Percentiles rank a stretch among this genome's conserved stretches.
These are phyloP conservation scores for Candida nanaspora DNA, from an alignment of 805 yeast genomes.

Conservation along the genomic window DNA sequence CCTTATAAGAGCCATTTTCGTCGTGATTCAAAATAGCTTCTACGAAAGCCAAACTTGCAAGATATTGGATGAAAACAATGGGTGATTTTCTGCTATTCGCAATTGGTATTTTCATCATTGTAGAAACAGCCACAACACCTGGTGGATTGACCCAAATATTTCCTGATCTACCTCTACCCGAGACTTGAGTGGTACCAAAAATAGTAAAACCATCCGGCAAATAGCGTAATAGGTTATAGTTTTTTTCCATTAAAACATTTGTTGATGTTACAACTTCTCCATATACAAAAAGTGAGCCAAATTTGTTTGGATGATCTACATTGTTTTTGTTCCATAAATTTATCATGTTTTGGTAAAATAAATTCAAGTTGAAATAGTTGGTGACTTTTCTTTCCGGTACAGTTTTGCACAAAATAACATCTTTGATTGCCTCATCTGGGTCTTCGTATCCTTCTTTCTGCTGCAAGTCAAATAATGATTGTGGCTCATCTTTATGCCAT, in stretches of 20 bases:
- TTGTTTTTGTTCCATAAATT: constrained; percentile 23
- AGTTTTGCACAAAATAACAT: constrained; percentile 38
- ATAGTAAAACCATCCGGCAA: constrained; percentile 67
- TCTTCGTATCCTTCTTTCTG: constrained; percentile 38
- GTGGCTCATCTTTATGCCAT: constrained; percentile 32
- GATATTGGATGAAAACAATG: constrained; percentile 80
- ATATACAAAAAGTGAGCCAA: constrained; percentile 65
- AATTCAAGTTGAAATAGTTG: constrained; percentile 62
- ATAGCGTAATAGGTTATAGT: constrained; percentile 46
- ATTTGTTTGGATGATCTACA: constrained; percentile 22
- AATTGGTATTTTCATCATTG: constrained; percentile 52
- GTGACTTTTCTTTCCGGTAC: constrained; percentile 49
- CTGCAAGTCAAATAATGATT: constrained; percentile 13
- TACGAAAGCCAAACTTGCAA: constrained; percentile 75
- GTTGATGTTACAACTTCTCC: constrained; percentile 92
- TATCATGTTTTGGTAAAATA: constrained; percentile 43
- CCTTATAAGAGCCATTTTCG: constrained; percentile 48
- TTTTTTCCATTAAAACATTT: constrained; percentile 66
- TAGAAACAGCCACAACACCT: constrained; percentile 83
- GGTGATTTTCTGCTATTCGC: constrained; percentile 36
- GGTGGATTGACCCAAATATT: constrained; percentile 93
- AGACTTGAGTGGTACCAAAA: constrained; percentile 75
- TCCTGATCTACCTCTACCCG: constrained; percentile 93
- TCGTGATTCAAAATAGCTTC: constrained; percentile 62
- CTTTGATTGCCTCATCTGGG: constrained; percentile 49